Evolutionary conservation across 2,329 filamentous ascomycete species (phyloP).

Genomic region (Moelleriella libera): DNA sequence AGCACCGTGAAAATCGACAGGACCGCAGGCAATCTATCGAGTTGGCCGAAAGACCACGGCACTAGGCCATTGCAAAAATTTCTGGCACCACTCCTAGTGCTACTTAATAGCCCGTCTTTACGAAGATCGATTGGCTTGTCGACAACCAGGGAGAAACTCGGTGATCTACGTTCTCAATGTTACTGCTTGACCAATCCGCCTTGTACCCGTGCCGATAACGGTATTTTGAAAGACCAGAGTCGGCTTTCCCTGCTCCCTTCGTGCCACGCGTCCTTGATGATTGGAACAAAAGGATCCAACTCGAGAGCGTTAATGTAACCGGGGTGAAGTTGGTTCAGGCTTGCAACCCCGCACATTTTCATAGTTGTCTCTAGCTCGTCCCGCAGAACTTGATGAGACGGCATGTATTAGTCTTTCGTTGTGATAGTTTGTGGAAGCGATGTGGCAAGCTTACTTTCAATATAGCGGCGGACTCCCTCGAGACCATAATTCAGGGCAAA

Average conservation of each 20-base stretch:
- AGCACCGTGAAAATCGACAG: neutral
- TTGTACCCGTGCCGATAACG: neutral
- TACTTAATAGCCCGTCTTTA: neutral
- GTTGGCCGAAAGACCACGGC: neutral
- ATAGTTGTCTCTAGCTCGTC: conserved; percentile 54
- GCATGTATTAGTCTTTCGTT: neutral
- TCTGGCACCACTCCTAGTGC: neutral
- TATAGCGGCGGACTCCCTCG: conserved; percentile 37
- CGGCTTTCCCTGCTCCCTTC: neutral
- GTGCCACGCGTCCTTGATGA: neutral
- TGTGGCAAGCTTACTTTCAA: conserved; percentile 29
- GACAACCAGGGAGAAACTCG: neutral
- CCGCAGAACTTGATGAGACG: conserved; percentile 17
- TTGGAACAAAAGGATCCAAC: conserved; percentile 30
- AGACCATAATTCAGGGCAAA: conserved; percentile 47
- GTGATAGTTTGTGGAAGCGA: neutral
- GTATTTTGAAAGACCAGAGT: neutral
- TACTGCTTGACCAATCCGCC: neutral
- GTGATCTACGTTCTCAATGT: neutral
- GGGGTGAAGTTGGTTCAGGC: conserved; percentile 44
- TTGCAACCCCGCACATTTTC: conserved; percentile 49
- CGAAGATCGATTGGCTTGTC: neutral
- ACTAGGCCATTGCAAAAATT: neutral
- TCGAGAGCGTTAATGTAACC: conserved; percentile 42
- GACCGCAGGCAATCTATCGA: neutral